These are phyloP conservation scores for Hypoxylon subgilvum DNA, from an alignment of 495 filamentous ascomycete genomes.

Conservation along the genomic window DNA sequence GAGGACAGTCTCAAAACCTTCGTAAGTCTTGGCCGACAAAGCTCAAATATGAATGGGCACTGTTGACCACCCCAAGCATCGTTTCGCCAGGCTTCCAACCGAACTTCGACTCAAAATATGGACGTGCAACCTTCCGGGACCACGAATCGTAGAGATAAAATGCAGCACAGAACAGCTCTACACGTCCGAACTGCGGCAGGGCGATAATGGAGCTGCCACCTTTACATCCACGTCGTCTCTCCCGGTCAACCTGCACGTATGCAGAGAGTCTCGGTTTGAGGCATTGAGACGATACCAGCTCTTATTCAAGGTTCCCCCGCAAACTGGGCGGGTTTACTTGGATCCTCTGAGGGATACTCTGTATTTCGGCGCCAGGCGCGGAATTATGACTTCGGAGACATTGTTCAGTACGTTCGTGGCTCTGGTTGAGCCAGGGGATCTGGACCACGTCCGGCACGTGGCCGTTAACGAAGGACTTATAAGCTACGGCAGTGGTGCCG, in stretches of 20 bases:
- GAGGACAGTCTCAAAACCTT: slow-evolving; percentile 4
- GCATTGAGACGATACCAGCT: slow-evolving; percentile 30
- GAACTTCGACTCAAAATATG: slow-evolving; percentile 43
- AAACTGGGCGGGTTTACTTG: slow-evolving; percentile 25
- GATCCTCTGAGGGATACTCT: slow-evolving; percentile 35
- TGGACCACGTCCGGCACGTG: slow-evolving; percentile 34
- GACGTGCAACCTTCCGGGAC: slow-evolving; percentile 31
- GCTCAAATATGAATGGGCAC: neutral
- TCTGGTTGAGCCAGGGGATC: slow-evolving; percentile 21
- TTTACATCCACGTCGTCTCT: slow-evolving; percentile 23
- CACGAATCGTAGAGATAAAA: slow-evolving; percentile 36
- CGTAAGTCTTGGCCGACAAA: slow-evolving; percentile 11
- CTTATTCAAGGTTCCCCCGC: slow-evolving; percentile 21
- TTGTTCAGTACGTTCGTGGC: slow-evolving; percentile 28
- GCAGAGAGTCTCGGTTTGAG: slow-evolving; percentile 36
- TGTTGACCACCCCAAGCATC: slow-evolving; percentile 22
- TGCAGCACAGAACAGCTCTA: slow-evolving; percentile 4
- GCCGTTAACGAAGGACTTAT: slow-evolving; percentile 38
- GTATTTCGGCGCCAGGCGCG: slow-evolving; percentile 37
- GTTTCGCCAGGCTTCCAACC: slow-evolving; percentile 32
- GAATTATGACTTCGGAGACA: slow-evolving; percentile 11
- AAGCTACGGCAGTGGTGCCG: neutral
- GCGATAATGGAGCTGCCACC: neutral
- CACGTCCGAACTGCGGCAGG: slow-evolving; percentile 1
- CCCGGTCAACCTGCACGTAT: slow-evolving; percentile 38